A percentile compares a stretch with the other conserved stretches of the same genome.
Evolutionary conservation across 495 filamentous ascomycete species (phyloP).

Genomic region (Penicillium paxilli): DNA sequence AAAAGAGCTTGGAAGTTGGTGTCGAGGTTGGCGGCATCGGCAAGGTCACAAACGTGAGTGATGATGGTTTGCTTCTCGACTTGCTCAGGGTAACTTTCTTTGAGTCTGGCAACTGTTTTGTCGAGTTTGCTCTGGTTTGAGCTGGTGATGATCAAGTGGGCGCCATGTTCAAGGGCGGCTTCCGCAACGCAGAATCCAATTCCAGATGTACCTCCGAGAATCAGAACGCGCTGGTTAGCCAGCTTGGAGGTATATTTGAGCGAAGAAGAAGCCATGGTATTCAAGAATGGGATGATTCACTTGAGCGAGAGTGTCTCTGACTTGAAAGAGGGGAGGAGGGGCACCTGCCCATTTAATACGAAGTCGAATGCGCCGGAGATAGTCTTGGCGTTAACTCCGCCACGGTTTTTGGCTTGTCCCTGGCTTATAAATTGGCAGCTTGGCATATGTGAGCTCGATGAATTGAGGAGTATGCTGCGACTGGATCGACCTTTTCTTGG

Average conservation of each 20-base stretch:
- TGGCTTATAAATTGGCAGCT: no score
- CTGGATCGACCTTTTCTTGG: no score
- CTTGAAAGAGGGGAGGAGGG: no score
- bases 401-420: no score
- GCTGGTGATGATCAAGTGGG: conserved; percentile 54
- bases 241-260: conserved; percentile 21
- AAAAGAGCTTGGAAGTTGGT: conserved; percentile 49
- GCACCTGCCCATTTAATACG: no score
- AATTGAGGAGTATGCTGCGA: no score
- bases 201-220: conserved; percentile 55
- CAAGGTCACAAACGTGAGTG: conserved; percentile 46
- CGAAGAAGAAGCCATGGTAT: conserved; percentile 8
- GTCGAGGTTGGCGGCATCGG: conserved; percentile 37
- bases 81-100: conserved; percentile 34
- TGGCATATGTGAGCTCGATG: no score
- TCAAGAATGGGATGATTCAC: no score
- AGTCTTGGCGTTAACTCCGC: no score
- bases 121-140: conserved; percentile 48
- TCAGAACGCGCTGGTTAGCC: conserved; percentile 37
- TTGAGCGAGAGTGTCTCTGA: no score
- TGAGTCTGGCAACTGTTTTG: conserved; percentile 39
- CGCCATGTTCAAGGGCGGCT: conserved; percentile 48
- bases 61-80: conserved; percentile 8
- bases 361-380: no score
- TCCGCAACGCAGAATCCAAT: conserved; percentile 59